Conservation (phyloP, 495 filamentous ascomycete species). For the Viridothelium virens region DNA sequence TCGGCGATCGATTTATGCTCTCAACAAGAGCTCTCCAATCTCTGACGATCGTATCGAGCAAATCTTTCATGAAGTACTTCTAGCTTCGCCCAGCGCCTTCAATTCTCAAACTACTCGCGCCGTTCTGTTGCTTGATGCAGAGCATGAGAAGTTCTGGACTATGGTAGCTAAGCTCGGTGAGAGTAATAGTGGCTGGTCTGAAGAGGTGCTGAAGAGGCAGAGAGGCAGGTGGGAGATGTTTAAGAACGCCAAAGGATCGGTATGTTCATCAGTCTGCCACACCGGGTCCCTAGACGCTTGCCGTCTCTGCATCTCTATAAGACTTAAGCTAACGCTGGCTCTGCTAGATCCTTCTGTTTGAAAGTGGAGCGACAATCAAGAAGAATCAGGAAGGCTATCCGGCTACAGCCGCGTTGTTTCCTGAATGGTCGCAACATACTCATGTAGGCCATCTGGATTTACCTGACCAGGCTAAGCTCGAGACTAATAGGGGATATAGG, state of each 20-base stretch:
- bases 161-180: slow-evolving; percentile 39
- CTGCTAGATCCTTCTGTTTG: slow-evolving; percentile 54
- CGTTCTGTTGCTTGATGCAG: slow-evolving; percentile 52
- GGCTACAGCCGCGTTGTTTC: slow-evolving; percentile 54
- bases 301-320: no score
- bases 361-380: slow-evolving; percentile 47
- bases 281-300: neutral
- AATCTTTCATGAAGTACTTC: slow-evolving; percentile 47
- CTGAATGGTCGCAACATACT: slow-evolving; percentile 53
- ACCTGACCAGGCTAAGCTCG: neutral
- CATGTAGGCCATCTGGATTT: slow-evolving; percentile 14
- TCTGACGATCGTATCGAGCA: slow-evolving; percentile 47
- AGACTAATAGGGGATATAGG: slow-evolving; percentile 22
- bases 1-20: slow-evolving; percentile 53
- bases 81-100: slow-evolving; percentile 53
- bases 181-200: neutral
- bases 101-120: slow-evolving; percentile 59
- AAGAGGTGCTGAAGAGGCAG: neutral
- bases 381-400: slow-evolving; percentile 47
- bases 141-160: slow-evolving; percentile 61
- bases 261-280: slow-evolving; percentile 18
- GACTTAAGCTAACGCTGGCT: neutral
- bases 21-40: slow-evolving; percentile 50
- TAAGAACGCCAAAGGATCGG: slow-evolving; percentile 50
- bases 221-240: slow-evolving; percentile 36